These are phyloP conservation scores for Pholiota conissans DNA, from an alignment of 768 basidiomycete genomes.

Conservation along the genomic window DNA sequence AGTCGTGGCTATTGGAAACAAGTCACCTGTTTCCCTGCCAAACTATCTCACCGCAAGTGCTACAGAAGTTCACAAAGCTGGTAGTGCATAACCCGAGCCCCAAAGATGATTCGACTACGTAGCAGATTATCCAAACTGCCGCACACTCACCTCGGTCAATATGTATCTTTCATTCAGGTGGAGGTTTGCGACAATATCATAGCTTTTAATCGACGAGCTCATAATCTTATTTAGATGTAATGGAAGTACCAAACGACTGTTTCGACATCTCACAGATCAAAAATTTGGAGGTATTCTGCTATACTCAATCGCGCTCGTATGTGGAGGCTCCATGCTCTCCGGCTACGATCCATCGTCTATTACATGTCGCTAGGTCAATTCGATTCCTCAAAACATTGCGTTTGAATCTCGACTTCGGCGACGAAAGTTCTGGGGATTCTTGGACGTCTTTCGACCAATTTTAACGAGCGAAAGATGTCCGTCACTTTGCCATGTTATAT, in stretches of 20 bases:
- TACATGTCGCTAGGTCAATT: neutral
- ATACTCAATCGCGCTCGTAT: neutral
- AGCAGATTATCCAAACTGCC: neutral
- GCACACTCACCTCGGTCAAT: neutral
- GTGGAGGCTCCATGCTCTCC: no score
- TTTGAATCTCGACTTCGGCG: neutral
- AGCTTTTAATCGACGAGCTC: neutral
- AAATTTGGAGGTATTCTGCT: neutral
- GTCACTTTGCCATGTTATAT: neutral
- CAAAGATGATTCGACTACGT: neutral
- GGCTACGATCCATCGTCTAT: neutral
- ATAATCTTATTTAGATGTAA: neutral
- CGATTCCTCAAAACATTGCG: neutral
- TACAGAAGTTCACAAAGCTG: neutral
- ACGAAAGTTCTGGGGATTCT: neutral
- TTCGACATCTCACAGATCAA: neutral
- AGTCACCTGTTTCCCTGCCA: neutral
- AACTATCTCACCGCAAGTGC: neutral
- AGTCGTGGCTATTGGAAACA: neutral
- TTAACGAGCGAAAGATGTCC: neutral
- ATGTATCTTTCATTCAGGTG: neutral
- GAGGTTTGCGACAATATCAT: neutral
- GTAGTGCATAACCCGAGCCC: neutral
- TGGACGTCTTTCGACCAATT: neutral
- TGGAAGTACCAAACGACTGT: neutral